phyloP scores from a whole-genome alignment of 352 stramenopile species.

The Globisporangium paddicum region DNA sequence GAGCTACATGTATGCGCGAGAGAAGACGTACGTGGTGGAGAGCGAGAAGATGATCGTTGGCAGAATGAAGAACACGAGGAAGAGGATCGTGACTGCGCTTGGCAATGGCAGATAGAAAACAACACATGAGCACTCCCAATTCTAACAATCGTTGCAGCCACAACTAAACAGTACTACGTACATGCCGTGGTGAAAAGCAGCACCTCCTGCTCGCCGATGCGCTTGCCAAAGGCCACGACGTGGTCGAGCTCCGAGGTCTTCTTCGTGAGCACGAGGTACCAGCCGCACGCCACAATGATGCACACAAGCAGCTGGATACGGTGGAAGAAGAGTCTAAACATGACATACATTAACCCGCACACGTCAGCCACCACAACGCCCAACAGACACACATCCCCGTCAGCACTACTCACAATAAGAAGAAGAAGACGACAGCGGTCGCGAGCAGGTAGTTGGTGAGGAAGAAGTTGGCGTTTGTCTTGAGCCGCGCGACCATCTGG shows the following conservation, averaged over 20 bases:
- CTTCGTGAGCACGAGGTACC: slow-evolving; percentile 60
- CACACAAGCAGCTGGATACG: slow-evolving; percentile 62
- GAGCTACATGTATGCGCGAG: neutral
- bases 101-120: slow-evolving; percentile 1
- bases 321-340: slow-evolving; percentile 64
- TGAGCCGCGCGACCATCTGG: slow-evolving; percentile 47
- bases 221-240: slow-evolving; percentile 46
- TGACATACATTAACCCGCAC: neutral
- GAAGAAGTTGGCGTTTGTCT: slow-evolving; percentile 68
- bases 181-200: slow-evolving; percentile 56
- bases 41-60: slow-evolving; percentile 64
- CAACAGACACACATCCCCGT: neutral
- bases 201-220: slow-evolving; percentile 58
- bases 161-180: slow-evolving; percentile 17
- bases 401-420: slow-evolving; percentile 43
- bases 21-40: slow-evolving; percentile 44
- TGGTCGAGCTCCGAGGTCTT: slow-evolving; percentile 28
- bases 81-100: slow-evolving; percentile 53
- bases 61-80: slow-evolving; percentile 71
- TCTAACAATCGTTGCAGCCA: neutral
- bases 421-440: slow-evolving; percentile 51
- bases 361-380: neutral
- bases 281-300: slow-evolving; percentile 52
- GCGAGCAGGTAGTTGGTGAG: slow-evolving; percentile 73
- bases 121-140: neutral